phyloP scores from a whole-genome alignment of 495 filamentous ascomycete species.

The Lindgomyces ingoldianus region DNA sequence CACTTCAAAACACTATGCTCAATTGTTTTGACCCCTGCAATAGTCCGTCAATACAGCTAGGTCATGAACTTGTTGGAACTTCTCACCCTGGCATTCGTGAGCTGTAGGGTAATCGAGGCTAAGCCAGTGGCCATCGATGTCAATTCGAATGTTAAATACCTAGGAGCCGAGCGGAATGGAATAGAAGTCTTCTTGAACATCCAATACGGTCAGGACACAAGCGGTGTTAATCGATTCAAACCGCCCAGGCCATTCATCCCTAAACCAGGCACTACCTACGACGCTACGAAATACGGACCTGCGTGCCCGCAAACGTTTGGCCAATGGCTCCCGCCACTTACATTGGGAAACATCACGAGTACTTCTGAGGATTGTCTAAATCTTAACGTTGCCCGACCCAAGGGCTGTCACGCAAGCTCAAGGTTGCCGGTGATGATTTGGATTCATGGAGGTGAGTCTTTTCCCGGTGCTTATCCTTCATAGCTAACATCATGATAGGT shows the following conservation, averaged over 20 bases:
- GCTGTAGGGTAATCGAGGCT: no score
- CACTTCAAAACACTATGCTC: no score
- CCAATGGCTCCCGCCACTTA: constrained; percentile 10
- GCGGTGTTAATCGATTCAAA: constrained; percentile 20
- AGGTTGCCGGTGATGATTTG: constrained; percentile 22
- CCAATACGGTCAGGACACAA: constrained; percentile 16
- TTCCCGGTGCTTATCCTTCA: not conserved
- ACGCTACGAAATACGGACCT: constrained; percentile 5
- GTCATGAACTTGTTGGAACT: no score
- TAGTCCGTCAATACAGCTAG: no score
- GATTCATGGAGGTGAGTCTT: constrained; percentile 28
- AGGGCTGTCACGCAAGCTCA: not conserved
- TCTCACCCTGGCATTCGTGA: no score
- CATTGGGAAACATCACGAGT: constrained; percentile 6
- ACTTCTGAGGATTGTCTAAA: constrained; percentile 24
- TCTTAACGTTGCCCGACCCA: constrained; percentile 18
- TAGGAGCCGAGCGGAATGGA: constrained; percentile 3
- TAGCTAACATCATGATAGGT: not conserved
- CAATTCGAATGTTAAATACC: constrained; percentile 5
- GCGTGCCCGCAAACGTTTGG: constrained; percentile 22
- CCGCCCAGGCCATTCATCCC: constrained; percentile 6
- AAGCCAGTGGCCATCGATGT: not conserved
- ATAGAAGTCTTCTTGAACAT: constrained; percentile 17
- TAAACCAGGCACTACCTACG: not conserved
- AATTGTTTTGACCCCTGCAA: no score